Percentiles rank a stretch among this genome's conserved stretches.
phyloP scores from a whole-genome alignment of 2,329 filamentous ascomycete genomes.

The Juglanconis juglandina region DNA sequence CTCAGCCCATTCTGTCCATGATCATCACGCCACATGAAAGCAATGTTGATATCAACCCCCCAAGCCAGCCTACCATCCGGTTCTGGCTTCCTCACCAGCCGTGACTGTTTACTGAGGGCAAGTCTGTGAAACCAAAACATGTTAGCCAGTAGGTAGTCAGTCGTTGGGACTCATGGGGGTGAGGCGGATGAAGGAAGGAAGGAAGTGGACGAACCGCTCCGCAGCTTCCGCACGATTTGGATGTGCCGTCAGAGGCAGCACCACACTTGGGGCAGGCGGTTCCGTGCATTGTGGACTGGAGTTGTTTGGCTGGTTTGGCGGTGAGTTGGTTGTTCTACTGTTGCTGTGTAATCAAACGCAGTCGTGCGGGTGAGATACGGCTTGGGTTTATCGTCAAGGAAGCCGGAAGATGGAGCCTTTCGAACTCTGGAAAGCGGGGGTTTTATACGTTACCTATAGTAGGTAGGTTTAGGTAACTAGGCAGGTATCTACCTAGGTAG shows the following conservation, averaged over 20 bases:
- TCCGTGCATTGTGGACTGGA: conserved; percentile 35
- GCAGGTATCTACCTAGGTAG: too few species aligned
- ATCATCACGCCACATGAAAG: not conserved
- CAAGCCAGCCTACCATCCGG: not conserved
- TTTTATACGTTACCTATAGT: too few species aligned
- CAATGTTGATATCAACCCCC: not conserved
- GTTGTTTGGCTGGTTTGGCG: conserved; percentile 5
- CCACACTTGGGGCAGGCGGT: conserved; percentile 56
- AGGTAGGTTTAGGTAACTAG: too few species aligned
- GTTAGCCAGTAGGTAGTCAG: not conserved
- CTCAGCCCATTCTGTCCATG: too few species aligned
- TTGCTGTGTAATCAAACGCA: too few species aligned
- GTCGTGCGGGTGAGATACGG: too few species aligned
- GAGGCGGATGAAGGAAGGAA: not conserved
- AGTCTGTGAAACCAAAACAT: conserved; percentile 26
- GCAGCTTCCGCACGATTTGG: conserved; percentile 55
- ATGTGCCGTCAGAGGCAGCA: conserved; percentile 37
- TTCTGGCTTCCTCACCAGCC: not conserved
- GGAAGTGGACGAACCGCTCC: conserved; percentile 47
- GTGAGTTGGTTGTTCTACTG: not conserved
- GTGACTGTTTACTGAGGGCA: conserved; percentile 15
- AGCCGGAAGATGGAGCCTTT: too few species aligned
- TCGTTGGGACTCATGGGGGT: not conserved
- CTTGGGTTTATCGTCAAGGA: too few species aligned
- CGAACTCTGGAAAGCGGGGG: too few species aligned